These are phyloP conservation scores for Fennellomyces sp. DNA, from an alignment of 371 early-diverging fungal genomes.

Conservation along the genomic window DNA sequence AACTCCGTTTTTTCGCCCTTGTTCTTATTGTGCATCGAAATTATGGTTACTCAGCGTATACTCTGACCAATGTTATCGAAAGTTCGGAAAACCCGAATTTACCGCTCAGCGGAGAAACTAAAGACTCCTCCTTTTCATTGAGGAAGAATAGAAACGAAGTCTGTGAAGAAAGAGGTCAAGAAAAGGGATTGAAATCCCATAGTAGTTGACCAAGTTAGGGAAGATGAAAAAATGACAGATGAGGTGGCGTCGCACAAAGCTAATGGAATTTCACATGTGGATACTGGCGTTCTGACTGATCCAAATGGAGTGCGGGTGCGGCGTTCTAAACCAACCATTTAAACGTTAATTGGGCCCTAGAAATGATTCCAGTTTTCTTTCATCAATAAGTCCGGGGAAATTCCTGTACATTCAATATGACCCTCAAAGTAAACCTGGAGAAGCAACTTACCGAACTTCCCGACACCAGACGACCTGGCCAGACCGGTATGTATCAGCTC, in stretches of 20 bases:
- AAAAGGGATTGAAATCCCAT: too few species aligned
- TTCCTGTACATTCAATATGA: not conserved
- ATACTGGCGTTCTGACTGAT: not conserved
- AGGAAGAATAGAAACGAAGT: not conserved
- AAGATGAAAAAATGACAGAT: not conserved
- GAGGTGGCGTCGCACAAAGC: not conserved
- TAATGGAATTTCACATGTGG: constrained; percentile 1
- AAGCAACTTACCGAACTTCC: constrained; percentile 51
- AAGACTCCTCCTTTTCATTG: not conserved
- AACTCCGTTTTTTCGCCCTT: not conserved
- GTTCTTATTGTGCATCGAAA: not conserved
- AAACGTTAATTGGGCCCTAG: not conserved
- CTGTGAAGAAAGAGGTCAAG: not conserved
- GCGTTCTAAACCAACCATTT: not conserved
- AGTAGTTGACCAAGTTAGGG: not conserved
- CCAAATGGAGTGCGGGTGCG: not conserved
- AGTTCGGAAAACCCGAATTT: not conserved
- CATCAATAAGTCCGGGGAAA: not conserved
- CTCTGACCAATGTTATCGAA: not conserved
- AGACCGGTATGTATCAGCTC: constrained; percentile 40
- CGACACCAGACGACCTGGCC: constrained; percentile 39
- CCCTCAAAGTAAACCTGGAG: constrained; percentile 27
- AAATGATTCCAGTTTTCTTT: not conserved
- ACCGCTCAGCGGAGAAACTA: not conserved
- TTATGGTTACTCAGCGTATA: not conserved